Evolutionary conservation across 2,329 filamentous ascomycete genomes (phyloP), one percentile per base, ranked within the genome.

Genomic region (Aspergillus carbonarius): DNA sequence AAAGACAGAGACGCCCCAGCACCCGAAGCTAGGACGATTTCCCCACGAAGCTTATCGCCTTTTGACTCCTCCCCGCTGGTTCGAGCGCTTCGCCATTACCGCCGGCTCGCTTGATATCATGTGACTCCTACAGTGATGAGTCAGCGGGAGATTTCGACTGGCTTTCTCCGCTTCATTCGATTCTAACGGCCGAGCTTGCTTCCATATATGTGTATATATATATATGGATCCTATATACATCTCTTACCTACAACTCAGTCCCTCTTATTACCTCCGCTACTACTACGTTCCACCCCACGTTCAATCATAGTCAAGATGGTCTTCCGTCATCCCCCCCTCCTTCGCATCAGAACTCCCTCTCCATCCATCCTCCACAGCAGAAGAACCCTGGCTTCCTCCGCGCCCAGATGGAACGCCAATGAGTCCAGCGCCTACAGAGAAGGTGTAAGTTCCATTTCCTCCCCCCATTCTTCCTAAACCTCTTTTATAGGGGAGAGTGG

Each of bases 31-130:
- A 44, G 37, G 20, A 32, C 30, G 18, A 20, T 37, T 49, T 50
- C 39, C 50, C 56, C 55, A 55, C 64, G 58, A 72, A 72, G 69
- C 69, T 72, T 71, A 72, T 71, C 66, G 65, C 51, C 65, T 52
- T 70, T 72, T 67, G 64, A 63, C 63, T 72, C 65, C 60, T 62
- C 66, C 67, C 68, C 64, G 65, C 64, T 55, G 63, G 59, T 66
- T 65, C 58, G 18, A 18, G 59, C 50, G 54, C 35, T 47, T 60
- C 61, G 55, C 50, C 59, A 57, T 56, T 61, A 59, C 60, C 58
- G 55, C 58, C 60, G 57, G 55, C 48, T 60, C 42, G 54, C 39
- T 63, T 61, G 62, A 62, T 60, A 62, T 67, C 65, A 67, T 63
- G 65, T 67, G 65, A 66, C 27, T 39, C 58, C 4, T 8, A 9